A percentile compares a stretch with the other conserved stretches of the same genome.
These are phyloP conservation scores for Pichia cabralensis DNA, from an alignment of 805 yeast genomes.

Conservation along the genomic window DNA sequence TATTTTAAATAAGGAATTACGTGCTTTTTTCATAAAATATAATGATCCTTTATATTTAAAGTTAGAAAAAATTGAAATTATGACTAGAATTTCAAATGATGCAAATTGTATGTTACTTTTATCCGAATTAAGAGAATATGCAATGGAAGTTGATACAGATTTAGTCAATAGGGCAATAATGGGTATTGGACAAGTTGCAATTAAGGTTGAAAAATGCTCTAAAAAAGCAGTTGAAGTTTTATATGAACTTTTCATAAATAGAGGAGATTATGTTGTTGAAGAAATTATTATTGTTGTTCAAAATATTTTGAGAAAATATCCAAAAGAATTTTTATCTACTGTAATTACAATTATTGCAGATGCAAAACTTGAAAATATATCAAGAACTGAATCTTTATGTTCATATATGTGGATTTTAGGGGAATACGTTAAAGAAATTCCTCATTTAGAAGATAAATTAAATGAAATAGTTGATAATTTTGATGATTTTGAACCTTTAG, in stretches of 20 bases:
- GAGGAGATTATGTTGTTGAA: constrained; percentile 53
- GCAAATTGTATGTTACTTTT: constrained; percentile 47
- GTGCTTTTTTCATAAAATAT: constrained; percentile 85
- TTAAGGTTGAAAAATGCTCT: constrained; percentile 44
- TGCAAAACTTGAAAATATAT: constrained; percentile 36
- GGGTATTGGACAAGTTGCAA: constrained; percentile 65
- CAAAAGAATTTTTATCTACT: constrained; percentile 40
- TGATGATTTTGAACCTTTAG: constrained; percentile 45
- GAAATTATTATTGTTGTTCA: constrained; percentile 55
- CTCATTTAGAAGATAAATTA: constrained; percentile 39
- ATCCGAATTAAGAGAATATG: constrained; percentile 68
- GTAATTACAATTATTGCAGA: constrained; percentile 43
- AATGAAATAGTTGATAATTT: constrained; percentile 39
- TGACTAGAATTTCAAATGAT: constrained; percentile 58
- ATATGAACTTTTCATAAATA: constrained; percentile 46
- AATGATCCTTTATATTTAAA: constrained; percentile 75
- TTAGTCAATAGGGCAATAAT: constrained; percentile 58
- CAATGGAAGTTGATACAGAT: constrained; percentile 78
- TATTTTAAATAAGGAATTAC: constrained; percentile 64
- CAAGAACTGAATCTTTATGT: constrained; percentile 41
- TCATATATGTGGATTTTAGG: constrained; percentile 66
- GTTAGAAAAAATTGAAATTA: constrained; percentile 65
- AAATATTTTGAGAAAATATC: constrained; percentile 57
- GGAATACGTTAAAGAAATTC: constrained; percentile 55
- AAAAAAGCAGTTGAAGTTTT: constrained; percentile 52